Conservation (phyloP, 768 basidiomycete genomes). For the Boletus patriciae region DNA sequence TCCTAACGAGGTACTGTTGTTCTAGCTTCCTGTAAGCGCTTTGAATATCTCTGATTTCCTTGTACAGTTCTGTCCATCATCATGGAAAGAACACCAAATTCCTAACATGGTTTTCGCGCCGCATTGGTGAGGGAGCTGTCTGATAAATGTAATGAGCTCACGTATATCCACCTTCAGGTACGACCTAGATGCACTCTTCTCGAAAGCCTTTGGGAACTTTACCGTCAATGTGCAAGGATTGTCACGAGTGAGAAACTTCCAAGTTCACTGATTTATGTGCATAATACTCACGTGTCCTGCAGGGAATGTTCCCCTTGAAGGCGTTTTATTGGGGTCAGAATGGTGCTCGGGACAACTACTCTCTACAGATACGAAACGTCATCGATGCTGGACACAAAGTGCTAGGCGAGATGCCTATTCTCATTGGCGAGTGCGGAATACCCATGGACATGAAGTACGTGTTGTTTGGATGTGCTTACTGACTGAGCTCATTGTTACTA, state of each 20-base stretch:
- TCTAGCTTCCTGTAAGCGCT: neutral
- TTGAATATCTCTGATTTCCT: constrained; percentile 4
- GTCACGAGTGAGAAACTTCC: constrained; percentile 58
- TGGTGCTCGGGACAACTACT: constrained; percentile 80
- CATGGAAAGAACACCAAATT: constrained; percentile 66
- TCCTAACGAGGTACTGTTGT: constrained; percentile 77
- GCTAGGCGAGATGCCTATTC: constrained; percentile 78
- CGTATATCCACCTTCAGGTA: constrained; percentile 55
- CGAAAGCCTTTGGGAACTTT: constrained; percentile 80
- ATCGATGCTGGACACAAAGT: constrained; percentile 64
- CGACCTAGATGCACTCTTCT: constrained; percentile 85
- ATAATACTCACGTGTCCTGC: constrained; percentile 8
- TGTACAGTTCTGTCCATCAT: constrained; percentile 70
- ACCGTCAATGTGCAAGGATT: constrained; percentile 92
- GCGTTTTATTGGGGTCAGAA: constrained; percentile 87
- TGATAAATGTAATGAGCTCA: neutral
- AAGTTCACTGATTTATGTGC: neutral
- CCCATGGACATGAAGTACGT: constrained; percentile 97
- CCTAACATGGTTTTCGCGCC: constrained; percentile 69
- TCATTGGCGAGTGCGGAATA: constrained; percentile 92
- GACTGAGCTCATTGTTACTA: constrained; percentile 28
- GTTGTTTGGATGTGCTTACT: neutral
- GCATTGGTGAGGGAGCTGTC: constrained; percentile 55
- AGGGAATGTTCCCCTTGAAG: constrained; percentile 85
- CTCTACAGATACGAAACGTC: constrained; percentile 77